A percentile compares a stretch with the other conserved stretches of the same genome.
Evolutionary conservation across 805 yeast genomes (phyloP).

Genomic region (Teunomyces kruisii): DNA sequence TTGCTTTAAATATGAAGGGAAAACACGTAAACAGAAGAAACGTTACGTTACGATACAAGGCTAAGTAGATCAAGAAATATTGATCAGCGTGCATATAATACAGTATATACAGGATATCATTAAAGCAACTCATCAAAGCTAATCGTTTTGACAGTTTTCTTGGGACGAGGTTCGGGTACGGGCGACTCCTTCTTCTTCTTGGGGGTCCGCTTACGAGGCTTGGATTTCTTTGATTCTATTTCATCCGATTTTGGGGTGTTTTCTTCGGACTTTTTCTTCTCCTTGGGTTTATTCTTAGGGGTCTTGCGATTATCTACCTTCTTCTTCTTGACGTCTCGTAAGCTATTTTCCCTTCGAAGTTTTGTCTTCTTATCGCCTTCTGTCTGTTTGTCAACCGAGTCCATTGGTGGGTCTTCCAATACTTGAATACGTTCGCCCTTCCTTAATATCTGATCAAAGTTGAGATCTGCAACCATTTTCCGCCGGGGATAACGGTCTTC

Average conservation of each 20-base stretch:
- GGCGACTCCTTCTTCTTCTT: not conserved
- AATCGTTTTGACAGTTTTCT: conserved; percentile 18
- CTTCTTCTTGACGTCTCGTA: not conserved
- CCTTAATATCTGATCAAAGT: conserved; percentile 27
- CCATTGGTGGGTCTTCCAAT: not conserved
- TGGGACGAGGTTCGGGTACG: conserved; percentile 5
- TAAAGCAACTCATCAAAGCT: conserved; percentile 18
- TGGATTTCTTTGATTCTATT: not conserved
- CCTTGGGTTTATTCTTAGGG: not conserved
- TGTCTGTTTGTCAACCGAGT: not conserved
- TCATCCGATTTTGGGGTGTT: not conserved
- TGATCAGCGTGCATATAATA: not conserved
- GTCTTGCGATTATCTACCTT: not conserved
- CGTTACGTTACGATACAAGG: not conserved
- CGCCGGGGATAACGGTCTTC: conserved; percentile 21
- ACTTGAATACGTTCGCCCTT: conserved; percentile 12
- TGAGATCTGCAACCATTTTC: conserved; percentile 28
- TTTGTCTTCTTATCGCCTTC: not conserved
- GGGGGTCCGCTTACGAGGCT: not conserved
- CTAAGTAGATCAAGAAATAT: not conserved
- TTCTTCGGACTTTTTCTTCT: not conserved
- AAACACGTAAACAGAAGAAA: not conserved
- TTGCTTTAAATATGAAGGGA: not conserved
- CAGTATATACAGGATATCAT: not conserved
- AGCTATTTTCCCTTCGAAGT: not conserved